These are phyloP conservation scores for Nicotiana tomentosiformis DNA, from an alignment of 257 asterid species.

Conservation along the genomic window DNA sequence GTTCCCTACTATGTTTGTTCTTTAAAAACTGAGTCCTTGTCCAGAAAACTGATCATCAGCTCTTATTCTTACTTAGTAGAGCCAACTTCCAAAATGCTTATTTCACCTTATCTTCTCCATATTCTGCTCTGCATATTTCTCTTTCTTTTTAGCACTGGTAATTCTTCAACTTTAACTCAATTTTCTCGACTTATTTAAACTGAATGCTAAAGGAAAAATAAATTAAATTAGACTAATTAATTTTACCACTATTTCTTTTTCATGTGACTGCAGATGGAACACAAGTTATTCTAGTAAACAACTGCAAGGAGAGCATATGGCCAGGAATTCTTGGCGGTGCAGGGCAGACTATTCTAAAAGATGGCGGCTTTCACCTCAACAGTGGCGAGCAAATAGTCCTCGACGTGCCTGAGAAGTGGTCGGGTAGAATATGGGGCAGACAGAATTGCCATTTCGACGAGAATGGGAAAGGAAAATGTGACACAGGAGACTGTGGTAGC, in stretches of 20 bases:
- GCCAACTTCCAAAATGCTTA: conserved; percentile 26
- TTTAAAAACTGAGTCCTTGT: conserved; percentile 18
- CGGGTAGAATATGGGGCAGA: conserved; percentile 88
- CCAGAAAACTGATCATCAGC: neutral
- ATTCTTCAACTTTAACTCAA: neutral
- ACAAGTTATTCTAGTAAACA: conserved; percentile 76
- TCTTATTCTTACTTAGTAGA: neutral
- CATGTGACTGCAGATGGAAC: conserved; percentile 50
- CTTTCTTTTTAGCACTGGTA: conserved; percentile 39
- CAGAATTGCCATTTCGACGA: conserved; percentile 54
- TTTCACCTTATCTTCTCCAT: conserved; percentile 12
- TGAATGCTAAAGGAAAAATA: no score
- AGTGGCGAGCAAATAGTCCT: conserved; percentile 51
- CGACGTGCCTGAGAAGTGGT: conserved; percentile 77
- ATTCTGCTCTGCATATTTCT: conserved; percentile 27
- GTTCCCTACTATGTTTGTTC: neutral
- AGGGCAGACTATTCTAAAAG: conserved; percentile 50
- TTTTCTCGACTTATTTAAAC: no score
- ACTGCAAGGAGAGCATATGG: conserved; percentile 85
- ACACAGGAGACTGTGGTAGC: conserved; percentile 74
- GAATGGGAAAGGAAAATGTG: conserved; percentile 57
- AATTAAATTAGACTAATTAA: neutral
- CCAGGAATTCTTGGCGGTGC: conserved; percentile 80
- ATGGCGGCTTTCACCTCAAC: conserved; percentile 68
- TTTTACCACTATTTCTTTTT: neutral